These are phyloP conservation scores for Linnemannia exigua DNA, from an alignment of 192 early-diverging fungal genomes.

Conservation along the genomic window DNA sequence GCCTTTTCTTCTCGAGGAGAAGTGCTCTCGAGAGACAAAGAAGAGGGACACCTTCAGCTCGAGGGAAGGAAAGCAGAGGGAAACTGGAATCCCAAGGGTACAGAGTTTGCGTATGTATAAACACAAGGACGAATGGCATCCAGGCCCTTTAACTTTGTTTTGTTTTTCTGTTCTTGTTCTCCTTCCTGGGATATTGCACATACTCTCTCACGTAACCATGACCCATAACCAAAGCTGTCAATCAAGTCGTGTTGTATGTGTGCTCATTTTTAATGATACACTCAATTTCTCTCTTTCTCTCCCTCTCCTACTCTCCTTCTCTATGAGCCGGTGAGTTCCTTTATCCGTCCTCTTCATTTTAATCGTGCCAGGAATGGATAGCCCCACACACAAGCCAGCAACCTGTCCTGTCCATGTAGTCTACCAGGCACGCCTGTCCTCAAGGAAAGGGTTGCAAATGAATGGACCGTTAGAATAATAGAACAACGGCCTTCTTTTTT, in stretches of 20 bases:
- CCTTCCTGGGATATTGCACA: not conserved
- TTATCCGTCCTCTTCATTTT: too few relatives aligned
- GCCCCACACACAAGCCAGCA: too few relatives aligned
- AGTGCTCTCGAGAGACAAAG: not conserved
- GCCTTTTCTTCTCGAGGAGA: not conserved
- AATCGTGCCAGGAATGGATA: too few relatives aligned
- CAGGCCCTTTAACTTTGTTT: not conserved
- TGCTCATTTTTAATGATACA: not conserved
- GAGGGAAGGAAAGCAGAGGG: not conserved
- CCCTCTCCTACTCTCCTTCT: not conserved
- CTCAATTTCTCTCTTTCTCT: not conserved
- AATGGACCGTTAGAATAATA: too few relatives aligned
- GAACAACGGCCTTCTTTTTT: not conserved
- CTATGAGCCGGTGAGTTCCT: too few relatives aligned
- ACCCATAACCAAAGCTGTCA: not conserved
- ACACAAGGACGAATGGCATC: not conserved
- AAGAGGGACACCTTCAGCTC: not conserved
- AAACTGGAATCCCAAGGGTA: not conserved
- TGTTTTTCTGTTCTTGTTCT: not conserved
- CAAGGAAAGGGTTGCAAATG: too few relatives aligned
- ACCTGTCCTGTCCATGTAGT: too few relatives aligned
- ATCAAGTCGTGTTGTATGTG: not conserved
- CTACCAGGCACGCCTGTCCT: too few relatives aligned
- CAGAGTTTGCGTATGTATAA: not conserved
- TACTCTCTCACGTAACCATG: not conserved